Evolutionary conservation across 371 early-diverging fungal genomes (phyloP), one percentile per base, ranked within the genome.

Genomic region (Mortierella sp.): DNA sequence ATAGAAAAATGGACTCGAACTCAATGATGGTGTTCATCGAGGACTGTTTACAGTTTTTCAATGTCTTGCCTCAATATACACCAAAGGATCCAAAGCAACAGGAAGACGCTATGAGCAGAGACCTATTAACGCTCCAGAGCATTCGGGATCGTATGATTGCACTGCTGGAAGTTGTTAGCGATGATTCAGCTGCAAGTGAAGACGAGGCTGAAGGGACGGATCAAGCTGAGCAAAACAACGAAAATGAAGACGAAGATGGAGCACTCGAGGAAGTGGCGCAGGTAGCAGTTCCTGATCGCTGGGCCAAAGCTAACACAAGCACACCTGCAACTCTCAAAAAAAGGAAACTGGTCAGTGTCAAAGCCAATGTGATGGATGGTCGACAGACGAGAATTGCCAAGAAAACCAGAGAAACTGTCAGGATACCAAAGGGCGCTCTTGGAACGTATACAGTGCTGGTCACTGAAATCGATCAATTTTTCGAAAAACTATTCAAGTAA

Each of bases 351-450:
- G 37, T 70, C 83, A 64, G 86, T 72, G 55, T 88, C 83, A 43
- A 84, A 81, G 86, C 79, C 60, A 49, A 85, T 1, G 68, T 73
- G 26, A 52, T 47, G 0, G 70, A 73, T 26, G 71, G 85, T 16
- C 84, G 91, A 66, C 84, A 84, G 22, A 90, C 91, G 22, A 83
- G 73, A 58, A 89, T 88, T 16, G 84, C 90, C 2, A 84, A 74
- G 45, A 88, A 86, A 64, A 85, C 81, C 26, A 68, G 81, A 62
- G 81, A 80, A 26, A 80, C 81, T 24, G 66, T 66, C 8, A 54
- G 76, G 62, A 39, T 80, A 35, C 81, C 81, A 14, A 80, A 80
- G 39, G 76, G 73, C 1, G 72, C 72, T 1, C n/a, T 75, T 1
- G 81, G 81, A 20, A 65, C 70, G 0, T 80, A 80, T 28, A 80